Evolutionary conservation across 2,329 filamentous ascomycete genomes (phyloP), one percentile per base, ranked within the genome.

Genomic region (Juglanconis juglandina): DNA sequence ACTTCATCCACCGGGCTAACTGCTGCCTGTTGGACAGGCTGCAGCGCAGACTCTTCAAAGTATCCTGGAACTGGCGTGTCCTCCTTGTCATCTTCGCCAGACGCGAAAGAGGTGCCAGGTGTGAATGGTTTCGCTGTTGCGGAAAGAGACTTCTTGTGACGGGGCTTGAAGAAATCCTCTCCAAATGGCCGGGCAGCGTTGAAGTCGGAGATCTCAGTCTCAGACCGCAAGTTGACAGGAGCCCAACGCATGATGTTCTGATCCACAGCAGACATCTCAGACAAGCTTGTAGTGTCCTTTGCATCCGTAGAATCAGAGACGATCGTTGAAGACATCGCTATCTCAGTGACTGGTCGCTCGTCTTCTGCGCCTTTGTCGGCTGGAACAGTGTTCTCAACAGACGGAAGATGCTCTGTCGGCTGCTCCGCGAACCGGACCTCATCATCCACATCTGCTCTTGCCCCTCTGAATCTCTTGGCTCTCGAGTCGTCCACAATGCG

Each of bases 351-450:
- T 1, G 71, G 71, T 9, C 63, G 56, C 39, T 64, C 64, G 42
- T 63, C 57, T 14, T 69, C 67, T 4, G 59, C 60, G 13, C 55
- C 63, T 56, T 39, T 64, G 37, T 65, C 39, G 64, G 65, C 68
- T 71, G 33, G 69, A 24, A 8, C 51, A 5, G 30, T n/a, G 1
- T 51, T 6, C 30, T 58, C 48, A 9, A 42, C 33, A 6, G 54
- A 35, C 11, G 24, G 10, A 10, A 46, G 30, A 51, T 42, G 52
- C 14, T 41, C 48, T 66, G 75, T 77, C 13, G 79, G 81, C 55
- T 85, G 81, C 54, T 85, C 79, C 8, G 91, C 91, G 72, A 96
- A 96, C 55, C 86, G 79, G 30, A 90, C 88, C 32, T 94, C 86
- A 53, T 88, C 84, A 67, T 96, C 87, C 17, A 85, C 88, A 68